Evolutionary conservation across 495 filamentous ascomycete genomes (phyloP).

Genomic region (Recurvomyces mirabilis): DNA sequence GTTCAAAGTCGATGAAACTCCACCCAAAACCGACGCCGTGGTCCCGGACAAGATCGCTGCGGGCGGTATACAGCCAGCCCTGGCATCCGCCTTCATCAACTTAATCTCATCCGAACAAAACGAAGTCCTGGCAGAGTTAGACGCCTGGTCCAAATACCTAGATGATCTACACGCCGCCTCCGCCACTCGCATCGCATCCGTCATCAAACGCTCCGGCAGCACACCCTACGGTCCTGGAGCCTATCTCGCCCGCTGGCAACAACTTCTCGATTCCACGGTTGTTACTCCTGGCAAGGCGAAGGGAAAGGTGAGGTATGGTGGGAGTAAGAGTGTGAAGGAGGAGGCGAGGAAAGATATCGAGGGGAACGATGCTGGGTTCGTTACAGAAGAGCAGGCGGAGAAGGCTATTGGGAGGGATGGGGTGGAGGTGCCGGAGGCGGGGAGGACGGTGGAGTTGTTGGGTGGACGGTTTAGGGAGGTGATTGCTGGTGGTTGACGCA

Average conservation of each 20-base stretch:
- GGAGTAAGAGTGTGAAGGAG: conserved; percentile 38
- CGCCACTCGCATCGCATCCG: conserved; percentile 31
- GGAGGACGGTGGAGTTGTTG: conserved; percentile 17
- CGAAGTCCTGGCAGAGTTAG: conserved; percentile 33
- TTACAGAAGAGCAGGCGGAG: conserved; percentile 12
- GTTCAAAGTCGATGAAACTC: too few species aligned
- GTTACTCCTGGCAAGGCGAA: conserved; percentile 42
- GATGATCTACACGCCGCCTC: conserved; percentile 38
- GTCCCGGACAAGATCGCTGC: conserved; percentile 23
- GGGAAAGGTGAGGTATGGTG: conserved; percentile 40
- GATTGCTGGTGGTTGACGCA: too few species aligned
- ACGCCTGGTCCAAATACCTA: conserved; percentile 46
- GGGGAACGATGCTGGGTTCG: conserved; percentile 27
- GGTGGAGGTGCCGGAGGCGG: conserved; percentile 14
- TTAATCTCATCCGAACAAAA: conserved; percentile 33
- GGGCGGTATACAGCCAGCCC: conserved; percentile 34
- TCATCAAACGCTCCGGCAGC: conserved; percentile 23
- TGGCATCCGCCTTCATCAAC: conserved; percentile 37
- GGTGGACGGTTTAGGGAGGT: conserved; percentile 22
- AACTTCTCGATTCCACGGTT: conserved; percentile 45
- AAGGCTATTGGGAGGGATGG: not conserved
- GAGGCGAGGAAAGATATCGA: conserved; percentile 39
- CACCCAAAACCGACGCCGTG: conserved; percentile 6
- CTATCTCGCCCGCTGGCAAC: conserved; percentile 53
- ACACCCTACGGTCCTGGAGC: conserved; percentile 46